phyloP scores from a whole-genome alignment of 257 asterid species.

The Primulina eburnea region DNA sequence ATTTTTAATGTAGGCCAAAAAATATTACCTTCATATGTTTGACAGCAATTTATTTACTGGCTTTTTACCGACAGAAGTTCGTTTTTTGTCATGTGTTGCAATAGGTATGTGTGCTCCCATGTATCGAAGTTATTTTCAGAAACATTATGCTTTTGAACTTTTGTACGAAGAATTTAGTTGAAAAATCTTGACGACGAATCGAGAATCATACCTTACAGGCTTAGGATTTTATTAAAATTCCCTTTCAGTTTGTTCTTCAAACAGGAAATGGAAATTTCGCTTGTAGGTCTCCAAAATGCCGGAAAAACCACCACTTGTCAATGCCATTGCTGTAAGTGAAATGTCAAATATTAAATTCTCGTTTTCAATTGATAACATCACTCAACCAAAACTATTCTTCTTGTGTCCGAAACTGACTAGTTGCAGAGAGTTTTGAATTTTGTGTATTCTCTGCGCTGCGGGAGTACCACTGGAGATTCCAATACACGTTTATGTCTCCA shows the following conservation, averaged over 20 bases:
- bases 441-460: neutral
- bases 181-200: neutral
- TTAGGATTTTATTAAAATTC: neutral
- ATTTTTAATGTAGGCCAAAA: no score
- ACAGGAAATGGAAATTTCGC: constrained; percentile 96
- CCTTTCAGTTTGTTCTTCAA: constrained; percentile 73
- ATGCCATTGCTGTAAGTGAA: constrained; percentile 73
- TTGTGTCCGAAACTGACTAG: neutral
- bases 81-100: no score
- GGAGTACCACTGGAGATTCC: neutral
- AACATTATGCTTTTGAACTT: no score
- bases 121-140: no score
- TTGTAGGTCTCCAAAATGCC: constrained; percentile 85
- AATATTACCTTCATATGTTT: no score
- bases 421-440: neutral
- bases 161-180: no score
- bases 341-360: neutral
- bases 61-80: no score
- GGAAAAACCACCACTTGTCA: constrained; percentile 91
- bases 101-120: no score
- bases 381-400: neutral
- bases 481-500: no score
- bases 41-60: no score
- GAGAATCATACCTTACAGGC: neutral
- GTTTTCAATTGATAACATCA: no score